A percentile compares a stretch with the other conserved stretches of the same genome.
These are phyloP conservation scores for Herpetomonas samuelpessoai DNA, from an alignment of 208 protist species.

Conservation along the genomic window DNA sequence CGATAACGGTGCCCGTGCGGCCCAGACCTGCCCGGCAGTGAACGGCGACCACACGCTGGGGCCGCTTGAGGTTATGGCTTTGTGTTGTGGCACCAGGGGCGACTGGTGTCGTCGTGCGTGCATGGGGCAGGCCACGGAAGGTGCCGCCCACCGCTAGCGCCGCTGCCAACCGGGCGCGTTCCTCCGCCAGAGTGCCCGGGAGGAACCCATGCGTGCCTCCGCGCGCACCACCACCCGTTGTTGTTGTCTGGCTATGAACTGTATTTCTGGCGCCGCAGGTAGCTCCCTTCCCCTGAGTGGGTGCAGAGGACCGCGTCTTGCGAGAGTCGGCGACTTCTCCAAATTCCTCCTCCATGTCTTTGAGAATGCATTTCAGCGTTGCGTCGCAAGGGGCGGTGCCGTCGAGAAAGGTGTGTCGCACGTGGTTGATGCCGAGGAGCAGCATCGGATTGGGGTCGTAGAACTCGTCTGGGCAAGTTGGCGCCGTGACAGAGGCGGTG, in stretches of 20 bases:
- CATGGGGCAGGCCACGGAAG: slow-evolving; percentile 37
- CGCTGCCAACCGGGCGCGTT: not conserved
- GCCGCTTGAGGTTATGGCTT: no score
- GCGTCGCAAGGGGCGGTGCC: slow-evolving; percentile 83
- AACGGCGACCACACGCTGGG: slow-evolving; percentile 75
- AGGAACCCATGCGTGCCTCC: slow-evolving; percentile 4
- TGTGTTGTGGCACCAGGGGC: no score
- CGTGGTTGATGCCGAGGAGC: slow-evolving; percentile 87
- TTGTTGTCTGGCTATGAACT: not conserved
- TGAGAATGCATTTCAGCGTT: slow-evolving; percentile 89
- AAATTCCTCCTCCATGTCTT: slow-evolving; percentile 66
- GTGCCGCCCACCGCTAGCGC: slow-evolving; percentile 18
- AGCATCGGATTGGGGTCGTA: slow-evolving; percentile 89
- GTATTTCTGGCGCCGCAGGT: not conserved
- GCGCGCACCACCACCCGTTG: slow-evolving; percentile 2
- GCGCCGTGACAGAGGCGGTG: not conserved
- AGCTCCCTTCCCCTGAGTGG: no score
- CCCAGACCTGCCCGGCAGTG: slow-evolving; percentile 97
- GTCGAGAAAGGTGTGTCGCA: slow-evolving; percentile 94
- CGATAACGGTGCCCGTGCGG: slow-evolving; percentile 95
- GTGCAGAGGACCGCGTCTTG: no score
- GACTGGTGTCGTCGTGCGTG: slow-evolving; percentile 19
- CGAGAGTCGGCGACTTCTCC: slow-evolving; percentile 23
- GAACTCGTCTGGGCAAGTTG: no score
- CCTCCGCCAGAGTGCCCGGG: not conserved